phyloP scores from a whole-genome alignment of 805 yeast genomes.

The Starmera quercuum region DNA sequence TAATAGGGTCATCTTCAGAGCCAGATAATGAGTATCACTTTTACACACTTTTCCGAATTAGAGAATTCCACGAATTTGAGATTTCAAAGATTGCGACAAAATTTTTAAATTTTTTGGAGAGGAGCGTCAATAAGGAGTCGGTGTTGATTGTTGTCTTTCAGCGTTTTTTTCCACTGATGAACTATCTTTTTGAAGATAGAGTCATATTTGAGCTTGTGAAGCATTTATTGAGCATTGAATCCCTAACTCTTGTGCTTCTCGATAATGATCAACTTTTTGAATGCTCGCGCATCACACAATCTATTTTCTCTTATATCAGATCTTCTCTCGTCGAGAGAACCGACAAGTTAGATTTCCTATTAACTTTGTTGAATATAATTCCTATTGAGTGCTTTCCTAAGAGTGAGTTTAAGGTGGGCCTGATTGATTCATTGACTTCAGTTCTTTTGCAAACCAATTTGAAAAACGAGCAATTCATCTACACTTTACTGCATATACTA shows the following conservation, averaged over 20 bases:
- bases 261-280: constrained; percentile 37
- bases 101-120: constrained; percentile 20
- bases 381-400: constrained; percentile 45
- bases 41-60: constrained; percentile 38
- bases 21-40: constrained; percentile 12
- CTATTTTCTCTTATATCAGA: constrained; percentile 7
- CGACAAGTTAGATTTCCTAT: not conserved
- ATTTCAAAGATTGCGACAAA: constrained; percentile 8
- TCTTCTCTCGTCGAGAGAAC: not conserved
- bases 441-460: constrained; percentile 3
- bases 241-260: constrained; percentile 19
- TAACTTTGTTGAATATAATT: constrained; percentile 17
- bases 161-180: constrained; percentile 50
- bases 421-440: constrained; percentile 16
- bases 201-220: constrained; percentile 23
- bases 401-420: constrained; percentile 20
- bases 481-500: constrained; percentile 32
- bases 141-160: constrained; percentile 24
- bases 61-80: constrained; percentile 34
- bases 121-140: constrained; percentile 1
- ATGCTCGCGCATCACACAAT: constrained; percentile 30
- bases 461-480: constrained; percentile 9
- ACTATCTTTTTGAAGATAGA: constrained; percentile 24
- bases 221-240: constrained; percentile 19
- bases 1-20: constrained; percentile 3